Evolutionary conservation across 257 asterid genomes (phyloP), one percentile per base, ranked within the genome.

Genomic region (Petrea volubilis): DNA sequence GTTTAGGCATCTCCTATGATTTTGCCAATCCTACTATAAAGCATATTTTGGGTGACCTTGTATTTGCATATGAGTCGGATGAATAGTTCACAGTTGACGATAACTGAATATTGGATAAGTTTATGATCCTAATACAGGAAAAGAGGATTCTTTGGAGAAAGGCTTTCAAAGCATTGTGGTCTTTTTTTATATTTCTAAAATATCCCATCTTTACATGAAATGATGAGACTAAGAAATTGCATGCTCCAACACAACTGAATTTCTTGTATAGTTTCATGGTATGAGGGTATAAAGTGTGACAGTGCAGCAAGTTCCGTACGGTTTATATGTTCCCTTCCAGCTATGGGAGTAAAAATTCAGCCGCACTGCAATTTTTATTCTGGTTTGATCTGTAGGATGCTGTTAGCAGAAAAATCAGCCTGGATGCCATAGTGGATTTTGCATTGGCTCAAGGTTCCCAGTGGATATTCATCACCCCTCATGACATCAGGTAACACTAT

Each of bases 401-500:
- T 23, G 96, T 95, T 17, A 90, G 99, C 89, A 83, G 98, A 76
- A 95, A 95, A 84, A 95, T 95, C 73, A 95, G 99, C 80, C 86
- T 95, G 73, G 98, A 92, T 29, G 86, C 97, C 33, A 51, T 92
- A 47, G 96, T 95, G 68, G 97, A 95, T 78, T 92, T 95, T 75
- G 99, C 99, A 12, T 78, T 89, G 91, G 88, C 82, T 46, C 95
- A 94, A 52, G 98, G 96, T 64, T 88, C 95, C 60, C 99, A 95
- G 67, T 95, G 98, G 99, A 92, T 95, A 70, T 95, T 92, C 75
- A 90, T 95, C 60, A 95, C 98, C 36, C 98, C 99, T 56, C 98
- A 95, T 68, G 99, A 91, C 81, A 88, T 94, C 75, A 83, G 98
- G 98, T 93, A 78, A 13, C n/a, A 74, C 70, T 28, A 36, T 13